Conservation (phyloP, 1,284 basidiomycete species). For the Pulchroboletus neoregius region DNA sequence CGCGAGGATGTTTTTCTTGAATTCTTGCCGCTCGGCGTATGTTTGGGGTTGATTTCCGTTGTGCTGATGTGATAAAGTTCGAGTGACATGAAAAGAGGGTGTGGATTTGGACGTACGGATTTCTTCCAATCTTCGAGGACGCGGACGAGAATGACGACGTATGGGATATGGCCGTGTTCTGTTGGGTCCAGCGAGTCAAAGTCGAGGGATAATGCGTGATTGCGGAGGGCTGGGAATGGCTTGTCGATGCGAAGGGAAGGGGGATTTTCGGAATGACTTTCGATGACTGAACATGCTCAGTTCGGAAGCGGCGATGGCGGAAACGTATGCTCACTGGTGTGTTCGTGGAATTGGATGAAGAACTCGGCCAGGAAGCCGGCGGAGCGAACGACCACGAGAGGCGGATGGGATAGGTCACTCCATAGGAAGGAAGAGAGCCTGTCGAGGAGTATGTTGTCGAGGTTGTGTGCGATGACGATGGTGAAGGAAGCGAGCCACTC, state of each 20-base stretch:
- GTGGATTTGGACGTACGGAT: constrained; percentile 44
- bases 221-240: constrained; percentile 79
- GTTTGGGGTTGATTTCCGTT: constrained; percentile 60
- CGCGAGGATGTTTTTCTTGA: constrained; percentile 61
- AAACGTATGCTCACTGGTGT: constrained; percentile 58
- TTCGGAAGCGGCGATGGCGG: background rate
- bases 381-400: constrained; percentile 74
- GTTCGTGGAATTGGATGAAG: constrained; percentile 82
- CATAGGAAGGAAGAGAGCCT: constrained; percentile 66
- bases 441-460: constrained; percentile 53
- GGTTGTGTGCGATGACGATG: constrained; percentile 83
- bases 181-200: constrained; percentile 76
- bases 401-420: constrained; percentile 53
- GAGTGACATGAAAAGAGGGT: background rate
- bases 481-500: constrained; percentile 59
- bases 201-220: constrained; percentile 70
- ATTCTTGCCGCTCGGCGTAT: constrained; percentile 69
- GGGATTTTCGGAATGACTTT: constrained; percentile 84
- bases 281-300: constrained; percentile 62
- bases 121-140: constrained; percentile 80
- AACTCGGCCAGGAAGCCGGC: constrained; percentile 89
- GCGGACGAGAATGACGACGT: constrained; percentile 81
- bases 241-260: constrained; percentile 86
- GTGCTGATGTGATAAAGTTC: constrained; percentile 44
- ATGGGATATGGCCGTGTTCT: constrained; percentile 85